A percentile compares a stretch with the other conserved stretches of the same genome.
phyloP scores from a whole-genome alignment of 352 stramenopile species.

The Phytophthora agathidicida region DNA sequence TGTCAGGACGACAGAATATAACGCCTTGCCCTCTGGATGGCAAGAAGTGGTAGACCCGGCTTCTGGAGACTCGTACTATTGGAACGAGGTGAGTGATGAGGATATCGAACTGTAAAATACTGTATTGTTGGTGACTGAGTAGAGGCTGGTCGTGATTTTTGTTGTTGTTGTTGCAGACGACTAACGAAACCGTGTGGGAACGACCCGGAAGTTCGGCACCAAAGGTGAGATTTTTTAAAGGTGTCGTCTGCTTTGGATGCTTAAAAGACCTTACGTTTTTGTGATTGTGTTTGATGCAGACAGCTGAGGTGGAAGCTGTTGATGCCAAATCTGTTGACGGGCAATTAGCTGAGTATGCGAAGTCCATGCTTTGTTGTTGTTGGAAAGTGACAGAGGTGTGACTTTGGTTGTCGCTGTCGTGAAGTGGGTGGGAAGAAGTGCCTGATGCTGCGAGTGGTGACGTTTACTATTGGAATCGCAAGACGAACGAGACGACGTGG shows the following conservation, averaged over 20 bases:
- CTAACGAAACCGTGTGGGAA: constrained; percentile 82
- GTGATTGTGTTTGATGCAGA: too few species aligned
- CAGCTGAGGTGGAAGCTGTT: background rate
- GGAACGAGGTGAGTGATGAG: constrained; percentile 64
- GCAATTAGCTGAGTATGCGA: constrained; percentile 26
- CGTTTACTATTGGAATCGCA: constrained; percentile 78
- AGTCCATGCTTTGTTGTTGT: background rate
- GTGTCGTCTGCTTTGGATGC: too few species aligned
- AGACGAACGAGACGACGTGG: constrained; percentile 82
- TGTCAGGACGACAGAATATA: constrained; percentile 15
- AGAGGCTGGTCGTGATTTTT: too few species aligned
- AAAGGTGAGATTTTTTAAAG: constrained; percentile 10
- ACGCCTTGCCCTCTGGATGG: constrained; percentile 54
- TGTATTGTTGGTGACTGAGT: constrained; percentile 6
- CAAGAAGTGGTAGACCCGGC: constrained; percentile 51
- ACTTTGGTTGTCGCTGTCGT: constrained; percentile 4
- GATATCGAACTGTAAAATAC: background rate
- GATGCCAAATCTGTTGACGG: constrained; percentile 11
- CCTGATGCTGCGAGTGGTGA: constrained; percentile 55
- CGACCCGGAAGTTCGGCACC: constrained; percentile 32
- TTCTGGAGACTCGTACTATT: constrained; percentile 76
- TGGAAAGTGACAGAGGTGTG: background rate
- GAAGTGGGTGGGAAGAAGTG: constrained; percentile 72
- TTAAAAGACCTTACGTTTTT: too few species aligned
- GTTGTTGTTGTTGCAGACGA: constrained; percentile 49